Percentiles rank a stretch among this genome's conserved stretches.
phyloP scores from a whole-genome alignment of 352 stramenopile species.

The Phytophthora sp. region DNA sequence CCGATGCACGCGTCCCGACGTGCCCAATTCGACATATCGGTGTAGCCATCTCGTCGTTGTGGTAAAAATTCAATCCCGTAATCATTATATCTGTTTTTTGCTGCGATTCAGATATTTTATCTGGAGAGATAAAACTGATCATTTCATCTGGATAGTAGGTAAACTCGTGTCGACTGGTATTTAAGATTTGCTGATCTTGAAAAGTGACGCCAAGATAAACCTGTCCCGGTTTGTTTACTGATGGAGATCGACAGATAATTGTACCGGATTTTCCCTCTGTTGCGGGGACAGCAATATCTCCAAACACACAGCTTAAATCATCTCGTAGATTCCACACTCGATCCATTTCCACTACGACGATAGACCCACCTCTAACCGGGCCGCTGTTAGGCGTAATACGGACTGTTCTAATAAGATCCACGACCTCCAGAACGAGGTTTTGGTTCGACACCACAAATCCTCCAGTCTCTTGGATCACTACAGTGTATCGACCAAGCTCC shows the following conservation, averaged over 20 bases:
- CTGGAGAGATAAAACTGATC: slow-evolving; percentile 33
- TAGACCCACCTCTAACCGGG: slow-evolving; percentile 36
- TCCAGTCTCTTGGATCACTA: slow-evolving; percentile 17
- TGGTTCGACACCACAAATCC: slow-evolving; percentile 11
- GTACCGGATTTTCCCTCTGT: slow-evolving; percentile 7
- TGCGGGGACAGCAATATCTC: slow-evolving; percentile 13
- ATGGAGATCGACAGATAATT: slow-evolving; percentile 35
- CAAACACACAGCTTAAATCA: slow-evolving; percentile 41
- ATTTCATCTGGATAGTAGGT: slow-evolving; percentile 40
- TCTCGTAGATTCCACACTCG: not conserved
- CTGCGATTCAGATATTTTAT: slow-evolving; percentile 1
- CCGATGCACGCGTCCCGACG: slow-evolving; percentile 17
- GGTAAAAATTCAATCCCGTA: slow-evolving; percentile 38
- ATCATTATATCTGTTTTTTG: slow-evolving; percentile 23
- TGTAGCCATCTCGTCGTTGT: not conserved
- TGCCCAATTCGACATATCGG: slow-evolving; percentile 39
- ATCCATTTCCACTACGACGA: slow-evolving; percentile 32
- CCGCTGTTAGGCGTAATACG: slow-evolving; percentile 18
- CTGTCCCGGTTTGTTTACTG: slow-evolving; percentile 8
- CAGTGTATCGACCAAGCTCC: slow-evolving; percentile 10
- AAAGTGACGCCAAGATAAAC: slow-evolving; percentile 35
- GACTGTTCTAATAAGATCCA: not conserved
- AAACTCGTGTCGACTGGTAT: slow-evolving; percentile 6
- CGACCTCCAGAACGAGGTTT: slow-evolving; percentile 5
- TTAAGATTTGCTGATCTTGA: not conserved